Evolutionary conservation across 768 basidiomycete species (phyloP).

Genomic region (Tricholoma saponaceum): DNA sequence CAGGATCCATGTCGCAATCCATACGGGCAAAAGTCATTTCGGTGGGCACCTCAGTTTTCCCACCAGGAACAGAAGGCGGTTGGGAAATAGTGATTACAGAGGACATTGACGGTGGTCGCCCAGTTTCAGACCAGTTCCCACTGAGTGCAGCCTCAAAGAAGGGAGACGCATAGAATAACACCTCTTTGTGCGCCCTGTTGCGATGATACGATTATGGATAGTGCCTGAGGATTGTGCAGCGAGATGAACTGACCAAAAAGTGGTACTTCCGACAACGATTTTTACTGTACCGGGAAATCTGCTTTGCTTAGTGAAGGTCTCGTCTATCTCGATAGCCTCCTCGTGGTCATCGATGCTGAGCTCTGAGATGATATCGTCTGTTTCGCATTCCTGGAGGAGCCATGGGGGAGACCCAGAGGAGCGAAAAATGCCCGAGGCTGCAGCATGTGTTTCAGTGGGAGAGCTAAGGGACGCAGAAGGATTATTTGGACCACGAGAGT

Average conservation of each 20-base stretch:
- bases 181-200: constrained; percentile 84
- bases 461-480: constrained; percentile 79
- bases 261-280: constrained; percentile 83
- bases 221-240: background rate
- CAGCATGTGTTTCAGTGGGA: constrained; percentile 85
- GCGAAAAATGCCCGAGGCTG: constrained; percentile 79
- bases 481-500: constrained; percentile 72
- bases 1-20: constrained; percentile 43
- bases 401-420: constrained; percentile 78
- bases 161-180: constrained; percentile 89
- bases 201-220: constrained; percentile 5
- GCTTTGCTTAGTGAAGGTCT: constrained; percentile 67
- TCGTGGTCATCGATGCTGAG: constrained; percentile 63
- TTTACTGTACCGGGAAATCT: constrained; percentile 84
- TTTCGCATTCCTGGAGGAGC: constrained; percentile 74
- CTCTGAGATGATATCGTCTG: constrained; percentile 66
- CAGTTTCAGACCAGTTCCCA: constrained; percentile 91
- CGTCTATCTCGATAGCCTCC: constrained; percentile 74
- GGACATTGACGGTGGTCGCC: constrained; percentile 72
- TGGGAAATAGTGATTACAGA: constrained; percentile 85
- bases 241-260: constrained; percentile 71
- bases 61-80: constrained; percentile 55
- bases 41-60: constrained; percentile 37
- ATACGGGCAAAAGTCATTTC: constrained; percentile 62
- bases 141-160: constrained; percentile 92